phyloP scores from a whole-genome alignment of 306 rosid genomes.

The Sechiopsis laciniata region DNA sequence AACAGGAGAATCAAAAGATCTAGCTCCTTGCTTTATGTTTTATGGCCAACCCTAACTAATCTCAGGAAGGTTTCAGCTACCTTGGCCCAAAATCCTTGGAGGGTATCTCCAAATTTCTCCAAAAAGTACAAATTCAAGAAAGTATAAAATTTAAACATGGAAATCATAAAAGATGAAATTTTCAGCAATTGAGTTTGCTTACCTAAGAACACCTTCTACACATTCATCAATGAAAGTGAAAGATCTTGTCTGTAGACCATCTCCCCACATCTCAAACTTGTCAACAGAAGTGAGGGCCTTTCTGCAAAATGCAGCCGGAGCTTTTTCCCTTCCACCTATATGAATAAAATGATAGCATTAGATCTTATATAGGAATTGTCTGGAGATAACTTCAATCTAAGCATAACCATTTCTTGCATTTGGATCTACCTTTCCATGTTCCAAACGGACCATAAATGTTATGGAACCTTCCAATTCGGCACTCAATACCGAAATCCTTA shows the following conservation, averaged over 20 bases:
- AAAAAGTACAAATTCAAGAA: background rate
- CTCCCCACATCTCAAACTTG: constrained; percentile 99
- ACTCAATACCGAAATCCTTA: constrained; percentile 87
- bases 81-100: background rate
- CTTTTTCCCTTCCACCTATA: constrained; percentile 96
- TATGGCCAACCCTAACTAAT: background rate
- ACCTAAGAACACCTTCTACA: constrained; percentile 99
- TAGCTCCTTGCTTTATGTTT: background rate
- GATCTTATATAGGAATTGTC: background rate
- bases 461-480: constrained; percentile 94
- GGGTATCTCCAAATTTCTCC: background rate
- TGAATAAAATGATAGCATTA: constrained; percentile 17
- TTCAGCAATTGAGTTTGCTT: constrained; percentile 23
- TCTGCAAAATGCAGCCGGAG: constrained; percentile 97
- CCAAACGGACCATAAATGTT: constrained; percentile 96
- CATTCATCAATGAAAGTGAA: constrained; percentile 98
- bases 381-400: background rate
- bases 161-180: background rate
- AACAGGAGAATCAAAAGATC: background rate
- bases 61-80: background rate
- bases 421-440: constrained; percentile 86
- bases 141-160: background rate
- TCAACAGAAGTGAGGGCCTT: constrained; percentile 69
- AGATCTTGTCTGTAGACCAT: constrained; percentile 91
- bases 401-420: background rate